Evolutionary conservation across 1,284 basidiomycete genomes (phyloP).

Genomic region (Lentinula novae-zelandiae): DNA sequence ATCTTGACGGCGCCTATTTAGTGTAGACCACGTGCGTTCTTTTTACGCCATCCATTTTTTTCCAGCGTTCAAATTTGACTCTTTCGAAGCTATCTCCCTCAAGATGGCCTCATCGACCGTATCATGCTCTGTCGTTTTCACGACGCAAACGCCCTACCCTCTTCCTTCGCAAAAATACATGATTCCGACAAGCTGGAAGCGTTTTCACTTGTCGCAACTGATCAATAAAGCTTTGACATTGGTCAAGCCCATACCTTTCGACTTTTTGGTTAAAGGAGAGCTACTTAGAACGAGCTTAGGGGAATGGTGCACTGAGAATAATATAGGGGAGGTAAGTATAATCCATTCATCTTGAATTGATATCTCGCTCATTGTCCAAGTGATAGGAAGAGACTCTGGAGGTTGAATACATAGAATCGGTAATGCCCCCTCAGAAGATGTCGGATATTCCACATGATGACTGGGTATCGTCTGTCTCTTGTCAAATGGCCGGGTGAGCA

Average conservation of each 20-base stretch:
- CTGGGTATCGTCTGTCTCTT: constrained; percentile 88
- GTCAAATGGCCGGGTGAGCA: constrained; percentile 63
- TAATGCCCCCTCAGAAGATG: constrained; percentile 86
- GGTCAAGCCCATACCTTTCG: constrained; percentile 81
- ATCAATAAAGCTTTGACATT: constrained; percentile 92
- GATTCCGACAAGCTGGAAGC: constrained; percentile 87
- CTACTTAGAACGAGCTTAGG: constrained; percentile 73
- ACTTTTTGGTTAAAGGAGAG: constrained; percentile 86
- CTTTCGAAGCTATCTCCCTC: not conserved
- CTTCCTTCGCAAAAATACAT: constrained; percentile 92
- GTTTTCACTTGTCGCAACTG: constrained; percentile 96
- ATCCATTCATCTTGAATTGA: not conserved
- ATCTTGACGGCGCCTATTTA: not conserved
- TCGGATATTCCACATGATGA: constrained; percentile 86
- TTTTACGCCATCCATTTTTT: not conserved
- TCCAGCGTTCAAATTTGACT: not conserved
- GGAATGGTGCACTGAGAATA: constrained; percentile 75
- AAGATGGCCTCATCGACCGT: constrained; percentile 21
- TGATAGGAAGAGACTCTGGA: constrained; percentile 83
- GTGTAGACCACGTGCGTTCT: not conserved
- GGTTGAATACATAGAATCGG: constrained; percentile 91
- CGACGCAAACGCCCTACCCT: constrained; percentile 75
- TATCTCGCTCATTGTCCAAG: constrained; percentile 15
- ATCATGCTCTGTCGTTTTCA: constrained; percentile 71
- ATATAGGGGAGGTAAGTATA: constrained; percentile 59